Percentiles rank a stretch among this genome's conserved stretches.
Evolutionary conservation across 1,284 basidiomycete species (phyloP).

Genomic region (Cutaneotrichosporon sp.): DNA sequence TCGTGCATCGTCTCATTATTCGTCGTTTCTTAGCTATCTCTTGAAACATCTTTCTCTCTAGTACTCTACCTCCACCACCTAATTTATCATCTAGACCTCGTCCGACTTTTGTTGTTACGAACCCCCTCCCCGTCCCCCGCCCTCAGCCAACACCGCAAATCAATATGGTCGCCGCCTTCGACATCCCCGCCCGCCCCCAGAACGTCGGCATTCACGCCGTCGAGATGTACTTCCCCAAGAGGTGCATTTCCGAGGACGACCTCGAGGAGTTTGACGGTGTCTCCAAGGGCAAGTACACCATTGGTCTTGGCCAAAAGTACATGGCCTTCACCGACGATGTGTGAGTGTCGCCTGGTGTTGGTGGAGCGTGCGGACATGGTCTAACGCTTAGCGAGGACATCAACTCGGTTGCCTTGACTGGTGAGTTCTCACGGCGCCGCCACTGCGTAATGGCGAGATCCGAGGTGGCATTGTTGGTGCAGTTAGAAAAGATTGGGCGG

Average conservation of each 20-base stretch:
- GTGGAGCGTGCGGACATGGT: background rate
- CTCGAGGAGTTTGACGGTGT: conserved; percentile 96
- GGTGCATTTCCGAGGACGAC: conserved; percentile 93
- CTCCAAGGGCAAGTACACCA: conserved; percentile 96
- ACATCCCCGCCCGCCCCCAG: conserved; percentile 61
- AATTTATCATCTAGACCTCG: too few relatives aligned
- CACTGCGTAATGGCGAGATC: too few relatives aligned
- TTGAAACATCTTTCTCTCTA: too few relatives aligned
- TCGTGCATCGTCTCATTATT: too few relatives aligned
- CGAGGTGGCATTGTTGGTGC: background rate
- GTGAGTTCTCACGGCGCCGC: too few relatives aligned
- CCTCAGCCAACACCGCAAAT: background rate
- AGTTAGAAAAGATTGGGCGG: background rate
- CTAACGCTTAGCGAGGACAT: conserved; percentile 68
- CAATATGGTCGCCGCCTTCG: conserved; percentile 30
- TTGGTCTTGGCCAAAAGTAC: conserved; percentile 95
- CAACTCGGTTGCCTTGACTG: conserved; percentile 93
- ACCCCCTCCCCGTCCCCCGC: background rate
- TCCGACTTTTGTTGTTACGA: background rate
- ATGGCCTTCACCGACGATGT: conserved; percentile 98
- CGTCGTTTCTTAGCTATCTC: too few relatives aligned
- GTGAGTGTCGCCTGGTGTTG: conserved; percentile 23
- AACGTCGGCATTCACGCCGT: conserved; percentile 89
- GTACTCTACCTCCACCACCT: too few relatives aligned
- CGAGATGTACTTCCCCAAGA: conserved; percentile 87